Evolutionary conservation across 208 protist genomes (phyloP), one percentile per base, ranked within the genome.

Genomic region (Acanthamoeba rhysodes): DNA sequence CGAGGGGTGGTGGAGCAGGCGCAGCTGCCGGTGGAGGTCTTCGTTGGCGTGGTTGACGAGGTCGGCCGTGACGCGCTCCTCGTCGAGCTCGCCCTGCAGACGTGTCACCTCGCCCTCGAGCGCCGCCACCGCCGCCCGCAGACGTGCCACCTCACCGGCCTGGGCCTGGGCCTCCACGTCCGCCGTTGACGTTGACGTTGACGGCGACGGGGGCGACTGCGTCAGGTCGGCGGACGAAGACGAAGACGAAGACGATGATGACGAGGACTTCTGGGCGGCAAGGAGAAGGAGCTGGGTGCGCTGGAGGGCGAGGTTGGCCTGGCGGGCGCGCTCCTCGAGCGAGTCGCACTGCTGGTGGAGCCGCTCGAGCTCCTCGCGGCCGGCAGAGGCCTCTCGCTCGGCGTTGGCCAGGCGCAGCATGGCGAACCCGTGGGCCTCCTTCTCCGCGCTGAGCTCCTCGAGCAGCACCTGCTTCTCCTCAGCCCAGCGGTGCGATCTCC

Each of bases 391-490:
- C 34, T 91, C 62, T 29, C 68, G 64, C 62, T 91, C 62, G 12
- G 53, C 85, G 32, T 91, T 50, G 32, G n/a, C 27, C 12, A 91
- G 45, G 6, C 62, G 85, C n/a, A 91, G 85, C 10, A 91, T 16
- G 32, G 85, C 45, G 55, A 91, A 91, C 27, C 57, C 62, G 50
- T 70, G 85, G 3, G 85, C 85, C 55, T 91, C 85, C 34, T 91
- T 91, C 34, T 91, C 85, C 8, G 27, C 85, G 37, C 57, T 91
- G 48, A 91, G 85, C 62, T 91, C 85, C 85, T 91, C 62, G 16
- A 91, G 53, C 8, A 91, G 85, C 16, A 91, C 16, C 85, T 50
- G n/a, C 34, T 91, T 91, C 55, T 91, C 85, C n/a, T 91, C 85
- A 16, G 53, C 57, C 57, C 53, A 91, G 18, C 62, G 45, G 22